Evolutionary conservation across 148 eudicot genomes (phyloP).

Genomic region (Cornus controversa): DNA sequence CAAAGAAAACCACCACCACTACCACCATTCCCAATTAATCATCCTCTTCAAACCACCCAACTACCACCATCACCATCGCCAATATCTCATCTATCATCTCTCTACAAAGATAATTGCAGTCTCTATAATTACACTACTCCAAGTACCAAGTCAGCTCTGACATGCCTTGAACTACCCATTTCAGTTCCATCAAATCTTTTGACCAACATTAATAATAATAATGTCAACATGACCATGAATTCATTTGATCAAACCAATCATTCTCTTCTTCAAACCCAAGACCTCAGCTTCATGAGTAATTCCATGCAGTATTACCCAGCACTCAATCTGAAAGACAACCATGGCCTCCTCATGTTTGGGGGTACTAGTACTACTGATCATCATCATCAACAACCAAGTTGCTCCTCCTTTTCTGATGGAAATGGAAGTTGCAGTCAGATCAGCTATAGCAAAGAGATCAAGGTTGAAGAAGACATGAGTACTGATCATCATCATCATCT

Average conservation of each 20-base stretch:
- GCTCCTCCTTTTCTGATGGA: constrained; percentile 45
- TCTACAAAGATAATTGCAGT: constrained; percentile 8
- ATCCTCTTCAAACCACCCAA: background rate
- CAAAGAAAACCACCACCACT: constrained; percentile 10
- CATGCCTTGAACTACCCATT: constrained; percentile 1
- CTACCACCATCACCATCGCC: constrained; percentile 7
- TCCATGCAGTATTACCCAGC: constrained; percentile 2
- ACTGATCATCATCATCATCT: too few relatives aligned
- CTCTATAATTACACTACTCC: constrained; percentile 8
- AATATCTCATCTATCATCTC: constrained; percentile 2
- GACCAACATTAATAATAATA: background rate
- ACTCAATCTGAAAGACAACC: constrained; percentile 16
- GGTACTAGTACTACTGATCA: constrained; percentile 5
- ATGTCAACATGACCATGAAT: constrained; percentile 2
- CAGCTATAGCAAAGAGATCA: constrained; percentile 27
- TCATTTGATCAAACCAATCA: constrained; percentile 3
- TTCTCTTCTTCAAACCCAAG: constrained; percentile 22
- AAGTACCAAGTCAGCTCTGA: constrained; percentile 3
- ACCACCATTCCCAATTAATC: background rate
- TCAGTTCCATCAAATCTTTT: constrained; percentile 20
- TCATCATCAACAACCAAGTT: constrained; percentile 17
- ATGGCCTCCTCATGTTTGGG: constrained; percentile 29
- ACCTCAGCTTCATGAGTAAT: constrained; percentile 6
- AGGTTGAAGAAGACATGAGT: constrained; percentile 32
- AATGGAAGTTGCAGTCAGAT: constrained; percentile 23